phyloP scores from a whole-genome alignment of 2,329 filamentous ascomycete genomes.

The Sporothrix pseudoabietina region DNA sequence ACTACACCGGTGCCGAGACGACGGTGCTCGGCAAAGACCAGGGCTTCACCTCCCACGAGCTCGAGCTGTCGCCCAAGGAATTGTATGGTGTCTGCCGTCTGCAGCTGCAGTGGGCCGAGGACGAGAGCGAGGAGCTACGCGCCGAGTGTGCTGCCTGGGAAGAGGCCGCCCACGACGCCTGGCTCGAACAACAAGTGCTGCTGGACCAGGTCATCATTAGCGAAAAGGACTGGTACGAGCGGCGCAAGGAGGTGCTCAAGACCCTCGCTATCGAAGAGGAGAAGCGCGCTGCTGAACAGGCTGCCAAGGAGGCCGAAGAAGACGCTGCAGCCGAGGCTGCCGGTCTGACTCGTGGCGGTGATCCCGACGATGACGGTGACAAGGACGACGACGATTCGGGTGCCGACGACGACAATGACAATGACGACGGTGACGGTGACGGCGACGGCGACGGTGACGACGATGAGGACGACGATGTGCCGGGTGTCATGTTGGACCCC shows the following conservation, averaged over 20 bases:
- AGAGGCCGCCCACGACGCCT: conserved; percentile 68
- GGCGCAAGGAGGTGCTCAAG: conserved; percentile 58
- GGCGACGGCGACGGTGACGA: conserved; percentile 28
- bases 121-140: conserved; percentile 65
- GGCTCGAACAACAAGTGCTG: conserved; percentile 77
- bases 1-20: conserved; percentile 46
- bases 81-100: conserved; percentile 69
- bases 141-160: conserved; percentile 68
- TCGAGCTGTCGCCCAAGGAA: conserved; percentile 59
- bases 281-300: conserved; percentile 26
- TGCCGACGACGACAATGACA: conserved; percentile 17
- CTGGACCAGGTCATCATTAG: conserved; percentile 70
- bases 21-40: conserved; percentile 58
- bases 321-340: conserved; percentile 6
- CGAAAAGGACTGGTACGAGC: conserved; percentile 67
- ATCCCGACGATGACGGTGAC: conserved; percentile 8
- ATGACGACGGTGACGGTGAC: conserved; percentile 11
- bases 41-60: conserved; percentile 67
- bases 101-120: conserved; percentile 72
- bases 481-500: conserved; percentile 29
- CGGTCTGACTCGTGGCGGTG: conserved; percentile 9
- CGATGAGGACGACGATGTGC: conserved; percentile 30
- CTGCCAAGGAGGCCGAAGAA: not conserved
- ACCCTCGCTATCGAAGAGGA: conserved; percentile 51
- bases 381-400: conserved; percentile 36